Evolutionary conservation across 192 early-diverging fungal species (phyloP).

Genomic region (Endogone sp.): DNA sequence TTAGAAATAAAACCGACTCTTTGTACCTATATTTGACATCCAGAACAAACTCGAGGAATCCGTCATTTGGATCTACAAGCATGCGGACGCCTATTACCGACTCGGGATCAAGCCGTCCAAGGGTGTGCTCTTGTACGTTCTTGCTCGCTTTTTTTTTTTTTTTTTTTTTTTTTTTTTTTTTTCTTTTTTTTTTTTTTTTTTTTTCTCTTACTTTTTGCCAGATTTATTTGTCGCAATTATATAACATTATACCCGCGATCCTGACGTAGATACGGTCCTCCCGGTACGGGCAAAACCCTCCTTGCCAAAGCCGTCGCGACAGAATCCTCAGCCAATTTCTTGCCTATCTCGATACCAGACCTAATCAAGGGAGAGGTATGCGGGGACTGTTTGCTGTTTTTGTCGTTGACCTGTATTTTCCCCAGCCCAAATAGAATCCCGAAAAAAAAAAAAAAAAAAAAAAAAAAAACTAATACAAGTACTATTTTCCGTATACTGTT

Average conservation of each 20-base stretch:
- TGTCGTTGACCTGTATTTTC: neutral
- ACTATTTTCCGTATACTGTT: too few species aligned
- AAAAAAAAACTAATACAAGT: too few species aligned
- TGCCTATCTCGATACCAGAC: slow-evolving; percentile 73
- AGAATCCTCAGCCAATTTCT: slow-evolving; percentile 77
- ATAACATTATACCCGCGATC: neutral
- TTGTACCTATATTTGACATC: slow-evolving; percentile 5
- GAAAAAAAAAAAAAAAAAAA: too few species aligned
- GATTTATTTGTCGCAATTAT: neutral
- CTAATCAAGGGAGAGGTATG: slow-evolving; percentile 82
- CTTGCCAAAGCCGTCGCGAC: slow-evolving; percentile 81
- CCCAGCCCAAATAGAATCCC: too few species aligned
- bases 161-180: slow-evolving; percentile 13
- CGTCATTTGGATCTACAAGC: slow-evolving; percentile 73
- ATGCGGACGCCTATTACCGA: slow-evolving; percentile 55
- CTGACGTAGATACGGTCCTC: slow-evolving; percentile 62
- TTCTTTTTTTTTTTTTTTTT: slow-evolving; percentile 4
- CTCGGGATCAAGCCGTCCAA: slow-evolving; percentile 74
- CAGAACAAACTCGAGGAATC: slow-evolving; percentile 67
- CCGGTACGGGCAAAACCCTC: slow-evolving; percentile 92
- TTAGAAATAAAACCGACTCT: neutral
- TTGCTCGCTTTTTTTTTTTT: neutral
- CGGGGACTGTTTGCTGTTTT: neutral
- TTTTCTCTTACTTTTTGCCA: slow-evolving; percentile 32
- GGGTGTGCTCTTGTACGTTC: slow-evolving; percentile 71